A percentile compares a stretch with the other conserved stretches of the same genome.
Evolutionary conservation across 2,329 filamentous ascomycete genomes (phyloP).

Genomic region (Sporothrix curviconia): DNA sequence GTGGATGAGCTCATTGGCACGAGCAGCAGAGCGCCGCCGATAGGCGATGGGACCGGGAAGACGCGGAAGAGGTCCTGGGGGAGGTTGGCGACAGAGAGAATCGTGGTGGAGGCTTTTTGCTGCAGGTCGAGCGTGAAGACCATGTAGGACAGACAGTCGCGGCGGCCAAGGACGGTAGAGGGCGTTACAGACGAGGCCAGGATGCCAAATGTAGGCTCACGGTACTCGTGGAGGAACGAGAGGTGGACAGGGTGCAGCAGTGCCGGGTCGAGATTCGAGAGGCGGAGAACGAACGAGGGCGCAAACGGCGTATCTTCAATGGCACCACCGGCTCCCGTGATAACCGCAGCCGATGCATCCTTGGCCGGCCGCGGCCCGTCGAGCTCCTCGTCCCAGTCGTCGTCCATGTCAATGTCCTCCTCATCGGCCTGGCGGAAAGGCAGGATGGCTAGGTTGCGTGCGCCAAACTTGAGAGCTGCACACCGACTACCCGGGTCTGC

Average conservation of each 20-base stretch:
- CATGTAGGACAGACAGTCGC: slow-evolving; percentile 81
- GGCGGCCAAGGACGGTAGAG: slow-evolving; percentile 73
- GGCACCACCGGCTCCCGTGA: slow-evolving; percentile 37
- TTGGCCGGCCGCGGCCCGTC: slow-evolving; percentile 59
- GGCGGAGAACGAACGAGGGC: slow-evolving; percentile 85
- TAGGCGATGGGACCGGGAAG: slow-evolving; percentile 73
- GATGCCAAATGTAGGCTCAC: slow-evolving; percentile 94
- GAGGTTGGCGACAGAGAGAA: slow-evolving; percentile 76
- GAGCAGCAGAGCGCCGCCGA: slow-evolving; percentile 81
- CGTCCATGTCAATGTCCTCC: slow-evolving; percentile 69
- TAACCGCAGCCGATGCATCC: slow-evolving; percentile 29
- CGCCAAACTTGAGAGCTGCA: slow-evolving; percentile 87
- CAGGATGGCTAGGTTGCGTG: slow-evolving; percentile 82
- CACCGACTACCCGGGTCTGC: slow-evolving; percentile 90
- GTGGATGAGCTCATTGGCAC: slow-evolving; percentile 86
- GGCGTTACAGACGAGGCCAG: slow-evolving; percentile 69
- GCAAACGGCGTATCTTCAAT: slow-evolving; percentile 69
- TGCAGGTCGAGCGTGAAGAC: slow-evolving; percentile 94
- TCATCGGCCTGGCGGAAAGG: slow-evolving; percentile 83
- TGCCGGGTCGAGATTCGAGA: slow-evolving; percentile 80
- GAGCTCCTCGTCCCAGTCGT: slow-evolving; percentile 79
- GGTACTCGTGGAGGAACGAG: slow-evolving; percentile 91
- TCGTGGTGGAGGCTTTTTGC: slow-evolving; percentile 85
- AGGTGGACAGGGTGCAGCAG: slow-evolving; percentile 86
- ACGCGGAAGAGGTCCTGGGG: slow-evolving; percentile 83